Evolutionary conservation across 2,329 filamentous ascomycete species (phyloP).

Genomic region (Diaporthe sp.): DNA sequence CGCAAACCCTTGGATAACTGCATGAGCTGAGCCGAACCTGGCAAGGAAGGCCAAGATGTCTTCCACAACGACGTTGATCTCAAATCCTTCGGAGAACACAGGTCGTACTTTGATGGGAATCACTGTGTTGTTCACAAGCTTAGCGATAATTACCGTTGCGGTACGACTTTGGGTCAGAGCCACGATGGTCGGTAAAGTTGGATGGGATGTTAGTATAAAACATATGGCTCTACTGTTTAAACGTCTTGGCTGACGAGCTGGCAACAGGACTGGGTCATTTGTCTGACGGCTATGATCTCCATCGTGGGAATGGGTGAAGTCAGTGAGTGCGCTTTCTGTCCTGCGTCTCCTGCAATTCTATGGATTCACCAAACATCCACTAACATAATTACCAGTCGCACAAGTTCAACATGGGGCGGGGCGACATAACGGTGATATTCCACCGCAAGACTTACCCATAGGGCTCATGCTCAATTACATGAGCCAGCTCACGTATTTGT

Average conservation of each 20-base stretch:
- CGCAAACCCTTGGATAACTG: background rate
- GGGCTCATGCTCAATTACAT: constrained; percentile 60
- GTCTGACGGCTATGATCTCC: background rate
- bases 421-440: constrained; percentile 59
- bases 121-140: background rate
- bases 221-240: background rate
- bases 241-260: background rate
- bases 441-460: constrained; percentile 49
- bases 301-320: constrained; percentile 17
- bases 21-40: background rate
- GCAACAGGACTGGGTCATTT: constrained; percentile 6
- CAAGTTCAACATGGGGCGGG: constrained; percentile 47
- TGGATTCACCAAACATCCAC: background rate
- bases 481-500: constrained; percentile 60
- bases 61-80: constrained; percentile 8
- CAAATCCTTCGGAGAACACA: constrained; percentile 1
- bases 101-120: background rate
- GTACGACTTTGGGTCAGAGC: constrained; percentile 16
- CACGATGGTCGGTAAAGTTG: constrained; percentile 18
- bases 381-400: background rate
- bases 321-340: background rate
- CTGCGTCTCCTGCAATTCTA: too few relatives aligned
- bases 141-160: constrained; percentile 2
- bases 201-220: constrained; percentile 6
- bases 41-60: constrained; percentile 16